Base-by-base conservation (phyloP, 1,139 yeast genomes). In the Suhomyces taliae region DNA sequence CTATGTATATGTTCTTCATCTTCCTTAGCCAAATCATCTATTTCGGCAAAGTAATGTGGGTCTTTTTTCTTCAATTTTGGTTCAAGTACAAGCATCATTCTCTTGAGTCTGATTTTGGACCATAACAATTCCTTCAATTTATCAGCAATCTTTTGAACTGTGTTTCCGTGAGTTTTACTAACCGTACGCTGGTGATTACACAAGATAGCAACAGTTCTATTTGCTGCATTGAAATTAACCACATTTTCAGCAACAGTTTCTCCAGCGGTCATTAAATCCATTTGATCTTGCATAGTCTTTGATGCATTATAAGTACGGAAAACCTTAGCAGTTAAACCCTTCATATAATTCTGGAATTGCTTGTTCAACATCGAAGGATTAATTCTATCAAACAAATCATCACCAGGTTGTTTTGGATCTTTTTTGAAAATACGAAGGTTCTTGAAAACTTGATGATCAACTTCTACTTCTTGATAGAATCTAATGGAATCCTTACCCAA, bases 271-370 rank as follows among this genome's bases (percentile, higher is more conserved):
- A 91, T 90, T 60, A 84, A 70, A 62, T 89, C 96, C 50, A 91
- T 66, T 65, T 90, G 97, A 62, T 90, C 95, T 69, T 91, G 97
- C 97, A 91, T 90, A 2, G 97, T 90, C 63, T 89, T 88, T 2
- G 97, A 88, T 0, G 98, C 98, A 69, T 91, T 91, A 65, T 89
- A 93, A 0, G 98, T 91, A 83, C 98, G 95, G 77, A 93, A 93
- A 19, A 90, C 97, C 65, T 91, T 91, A 9, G 99, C 98, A 0
- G 97, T 90, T 56, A 93, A 76, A 0, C 98, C 98, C 39, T 88
- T 84, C 95, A 91, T 87, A 66, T 90, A 90, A 52, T 78, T 83
- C 62, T 90, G 97, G 60, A 93, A 81, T 63, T 90, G 91, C 64
- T 85, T 88, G 73, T 91, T 91, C 59, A 91, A 75, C 44, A 86